Percentiles rank a stretch among this genome's conserved stretches.
These are phyloP conservation scores for Pleurotus ostreatus DNA, from an alignment of 768 basidiomycete genomes.

Conservation along the genomic window DNA sequence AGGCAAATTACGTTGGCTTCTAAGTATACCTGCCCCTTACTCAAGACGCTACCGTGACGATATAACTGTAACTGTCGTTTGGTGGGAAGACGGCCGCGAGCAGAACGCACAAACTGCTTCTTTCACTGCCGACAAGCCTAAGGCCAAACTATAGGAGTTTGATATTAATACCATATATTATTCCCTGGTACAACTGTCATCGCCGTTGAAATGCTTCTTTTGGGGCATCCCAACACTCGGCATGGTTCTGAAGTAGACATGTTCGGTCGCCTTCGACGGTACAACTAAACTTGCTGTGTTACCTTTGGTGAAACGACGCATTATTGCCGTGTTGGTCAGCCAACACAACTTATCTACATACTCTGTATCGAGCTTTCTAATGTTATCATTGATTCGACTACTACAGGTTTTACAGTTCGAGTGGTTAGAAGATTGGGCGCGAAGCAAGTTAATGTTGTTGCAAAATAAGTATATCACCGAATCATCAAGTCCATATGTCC, in stretches of 20 bases:
- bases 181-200: not conserved
- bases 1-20: constrained; percentile 45
- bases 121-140: constrained; percentile 20
- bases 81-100: constrained; percentile 75
- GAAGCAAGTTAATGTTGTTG: not conserved
- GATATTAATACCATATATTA: constrained; percentile 1
- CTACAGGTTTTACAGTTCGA: not conserved
- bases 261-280: no score
- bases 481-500: constrained; percentile 2
- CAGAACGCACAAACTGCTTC: constrained; percentile 28
- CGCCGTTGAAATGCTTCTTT: no score
- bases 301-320: no score
- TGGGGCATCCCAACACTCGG: no score
- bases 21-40: constrained; percentile 82
- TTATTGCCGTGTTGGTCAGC: no score
- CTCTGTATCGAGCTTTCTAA: not conserved
- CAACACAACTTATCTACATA: no score
- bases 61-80: constrained; percentile 79
- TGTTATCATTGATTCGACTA: not conserved
- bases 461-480: constrained; percentile 1
- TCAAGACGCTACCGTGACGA: constrained; percentile 82
- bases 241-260: no score
- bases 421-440: no score
- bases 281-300: no score
- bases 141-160: constrained; percentile 35